These are phyloP conservation scores for Aspergillus nanangensis DNA, from an alignment of 495 filamentous ascomycete genomes.

Conservation along the genomic window DNA sequence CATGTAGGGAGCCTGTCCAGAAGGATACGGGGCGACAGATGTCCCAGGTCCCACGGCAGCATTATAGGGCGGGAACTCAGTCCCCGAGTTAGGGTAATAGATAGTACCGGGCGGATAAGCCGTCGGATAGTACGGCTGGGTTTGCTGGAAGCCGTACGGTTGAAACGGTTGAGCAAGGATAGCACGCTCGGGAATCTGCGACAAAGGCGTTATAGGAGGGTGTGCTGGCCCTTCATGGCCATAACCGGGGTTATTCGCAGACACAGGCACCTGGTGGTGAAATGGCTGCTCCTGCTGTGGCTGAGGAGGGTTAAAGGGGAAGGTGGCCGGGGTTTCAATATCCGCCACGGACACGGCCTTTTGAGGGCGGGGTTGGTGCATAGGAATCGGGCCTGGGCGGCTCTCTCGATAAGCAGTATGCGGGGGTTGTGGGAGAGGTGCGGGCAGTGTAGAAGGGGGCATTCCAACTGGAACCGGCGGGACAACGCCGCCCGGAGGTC, in stretches of 20 bases:
- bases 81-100: slow-evolving; percentile 45
- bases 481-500: slow-evolving; percentile 25
- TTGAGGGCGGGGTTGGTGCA: slow-evolving; percentile 95
- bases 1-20: slow-evolving; percentile 39
- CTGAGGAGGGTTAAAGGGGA: slow-evolving; percentile 66
- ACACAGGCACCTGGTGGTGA: slow-evolving; percentile 81
- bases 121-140: slow-evolving; percentile 56
- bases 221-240: slow-evolving; percentile 61
- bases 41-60: slow-evolving; percentile 48
- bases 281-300: slow-evolving; percentile 78
- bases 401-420: slow-evolving; percentile 77
- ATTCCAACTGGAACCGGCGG: slow-evolving; percentile 17
- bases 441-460: slow-evolving; percentile 9
- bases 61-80: slow-evolving; percentile 35
- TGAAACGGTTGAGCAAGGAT: slow-evolving; percentile 93
- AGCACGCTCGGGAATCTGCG: slow-evolving; percentile 90
- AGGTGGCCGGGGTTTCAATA: slow-evolving; percentile 79
- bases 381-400: slow-evolving; percentile 68
- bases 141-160: slow-evolving; percentile 59
- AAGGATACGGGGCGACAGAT: slow-evolving; percentile 51
- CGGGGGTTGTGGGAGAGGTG: slow-evolving; percentile 45
- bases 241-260: slow-evolving; percentile 55
- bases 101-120: slow-evolving; percentile 51
- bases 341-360: slow-evolving; percentile 91
- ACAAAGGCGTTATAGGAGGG: slow-evolving; percentile 80